Conservation (phyloP, 2,329 filamentous ascomycete genomes). For the Pyrenophora tritici-repentis region DNA sequence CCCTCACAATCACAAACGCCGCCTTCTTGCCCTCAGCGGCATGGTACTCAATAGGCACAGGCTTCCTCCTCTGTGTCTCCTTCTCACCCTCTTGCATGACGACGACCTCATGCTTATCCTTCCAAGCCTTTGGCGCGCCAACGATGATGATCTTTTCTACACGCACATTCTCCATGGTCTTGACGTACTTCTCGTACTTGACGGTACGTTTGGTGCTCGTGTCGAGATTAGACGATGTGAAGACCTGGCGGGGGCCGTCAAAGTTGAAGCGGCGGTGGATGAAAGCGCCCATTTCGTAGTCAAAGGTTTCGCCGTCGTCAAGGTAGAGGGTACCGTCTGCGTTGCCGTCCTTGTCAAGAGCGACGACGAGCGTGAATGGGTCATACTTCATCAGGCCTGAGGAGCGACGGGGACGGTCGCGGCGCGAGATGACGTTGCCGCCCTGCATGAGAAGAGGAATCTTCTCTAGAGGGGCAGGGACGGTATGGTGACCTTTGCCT, state of each 20-base stretch:
- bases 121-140: slow-evolving; percentile 76
- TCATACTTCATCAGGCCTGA: slow-evolving; percentile 90
- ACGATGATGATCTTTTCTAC: slow-evolving; percentile 87
- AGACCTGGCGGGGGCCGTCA: slow-evolving; percentile 55
- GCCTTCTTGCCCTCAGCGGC: slow-evolving; percentile 60
- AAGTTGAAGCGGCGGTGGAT: slow-evolving; percentile 84
- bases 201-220: slow-evolving; percentile 57
- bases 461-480: slow-evolving; percentile 80
- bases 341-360: slow-evolving; percentile 68
- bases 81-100: slow-evolving; percentile 64
- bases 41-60: slow-evolving; percentile 65
- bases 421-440: slow-evolving; percentile 87
- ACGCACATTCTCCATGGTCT: slow-evolving; percentile 75
- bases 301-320: slow-evolving; percentile 92
- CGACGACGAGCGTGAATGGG: slow-evolving; percentile 88
- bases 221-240: slow-evolving; percentile 66
- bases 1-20: slow-evolving; percentile 66
- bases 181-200: slow-evolving; percentile 74
- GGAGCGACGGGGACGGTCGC: slow-evolving; percentile 84
- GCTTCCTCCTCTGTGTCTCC: slow-evolving; percentile 49
- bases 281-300: slow-evolving; percentile 82
- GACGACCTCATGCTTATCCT: slow-evolving; percentile 64
- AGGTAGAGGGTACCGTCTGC: slow-evolving; percentile 85
- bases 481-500: slow-evolving; percentile 71
- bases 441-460: slow-evolving; percentile 91